These are phyloP conservation scores for Nicotiana paniculata DNA, from an alignment of 257 asterid species.

Conservation along the genomic window DNA sequence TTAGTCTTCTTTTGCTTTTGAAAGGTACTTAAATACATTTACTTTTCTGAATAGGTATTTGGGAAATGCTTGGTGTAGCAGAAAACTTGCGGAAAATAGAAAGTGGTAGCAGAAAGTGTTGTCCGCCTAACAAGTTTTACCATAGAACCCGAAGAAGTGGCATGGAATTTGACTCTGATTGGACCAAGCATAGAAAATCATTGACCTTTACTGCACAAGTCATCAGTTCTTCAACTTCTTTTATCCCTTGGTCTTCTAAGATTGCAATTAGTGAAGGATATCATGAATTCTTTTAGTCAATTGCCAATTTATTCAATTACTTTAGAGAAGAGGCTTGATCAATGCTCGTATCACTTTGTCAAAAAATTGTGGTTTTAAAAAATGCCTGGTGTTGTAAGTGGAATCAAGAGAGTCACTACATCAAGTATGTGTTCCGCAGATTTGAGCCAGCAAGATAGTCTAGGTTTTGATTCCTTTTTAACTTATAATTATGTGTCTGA, in stretches of 20 bases:
- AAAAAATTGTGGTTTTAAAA: conserved; percentile 12
- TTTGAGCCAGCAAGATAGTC: conserved; percentile 19
- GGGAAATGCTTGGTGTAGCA: conserved; percentile 44
- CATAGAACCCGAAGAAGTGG: conserved; percentile 29
- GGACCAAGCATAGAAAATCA: conserved; percentile 40
- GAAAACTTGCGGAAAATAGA: conserved; percentile 15
- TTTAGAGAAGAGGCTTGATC: background rate
- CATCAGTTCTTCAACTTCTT: conserved; percentile 42
- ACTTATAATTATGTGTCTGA: conserved; percentile 20
- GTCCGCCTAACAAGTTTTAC: conserved; percentile 16
- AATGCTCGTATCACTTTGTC: conserved; percentile 10
- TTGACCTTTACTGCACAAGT: conserved; percentile 46
- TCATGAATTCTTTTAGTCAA: conserved; percentile 49
- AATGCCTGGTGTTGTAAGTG: conserved; percentile 36
- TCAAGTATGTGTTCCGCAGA: conserved; percentile 38
- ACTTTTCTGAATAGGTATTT: conserved; percentile 25
- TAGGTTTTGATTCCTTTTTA: conserved; percentile 14
- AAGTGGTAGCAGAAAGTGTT: conserved; percentile 12
- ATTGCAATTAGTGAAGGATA: conserved; percentile 61
- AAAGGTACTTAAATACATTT: background rate
- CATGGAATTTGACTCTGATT: conserved; percentile 59
- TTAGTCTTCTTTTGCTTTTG: background rate
- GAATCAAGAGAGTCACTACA: conserved; percentile 35
- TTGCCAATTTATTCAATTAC: conserved; percentile 9
- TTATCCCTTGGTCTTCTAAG: conserved; percentile 74